These are phyloP conservation scores for Rhypophila decipiens DNA, from an alignment of 495 filamentous ascomycete genomes.

Conservation along the genomic window DNA sequence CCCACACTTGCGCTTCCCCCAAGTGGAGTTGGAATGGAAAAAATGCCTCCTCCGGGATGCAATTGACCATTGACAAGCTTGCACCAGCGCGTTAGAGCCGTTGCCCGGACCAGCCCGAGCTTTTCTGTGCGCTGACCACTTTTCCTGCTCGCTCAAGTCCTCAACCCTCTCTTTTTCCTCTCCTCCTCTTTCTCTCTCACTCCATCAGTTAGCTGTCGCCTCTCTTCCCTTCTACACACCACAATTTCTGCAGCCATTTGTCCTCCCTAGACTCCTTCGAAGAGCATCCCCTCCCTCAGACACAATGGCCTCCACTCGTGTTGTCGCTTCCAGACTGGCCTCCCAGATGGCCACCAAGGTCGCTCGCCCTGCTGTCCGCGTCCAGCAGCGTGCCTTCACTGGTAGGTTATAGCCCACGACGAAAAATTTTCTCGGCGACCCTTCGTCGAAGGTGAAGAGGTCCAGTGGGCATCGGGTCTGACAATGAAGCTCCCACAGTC, in stretches of 20 bases:
- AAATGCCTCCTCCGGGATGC: conserved; percentile 16
- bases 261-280: conserved; percentile 32
- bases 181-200: conserved; percentile 28
- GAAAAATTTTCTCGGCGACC: background rate
- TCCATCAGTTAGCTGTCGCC: conserved; percentile 27
- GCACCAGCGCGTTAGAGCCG: conserved; percentile 17
- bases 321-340: conserved; percentile 60
- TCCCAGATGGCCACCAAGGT: conserved; percentile 69
- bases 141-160: conserved; percentile 17
- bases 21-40: conserved; percentile 21
- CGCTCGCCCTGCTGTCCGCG: conserved; percentile 61
- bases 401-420: conserved; percentile 31
- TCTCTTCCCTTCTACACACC: conserved; percentile 6
- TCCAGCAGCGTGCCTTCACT: conserved; percentile 60
- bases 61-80: conserved; percentile 28
- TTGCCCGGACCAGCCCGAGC: conserved; percentile 34
- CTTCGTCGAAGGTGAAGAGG: background rate
- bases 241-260: conserved; percentile 23
- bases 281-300: conserved; percentile 38
- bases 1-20: conserved; percentile 19
- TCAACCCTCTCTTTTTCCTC: conserved; percentile 1
- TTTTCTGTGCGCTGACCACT: conserved; percentile 27
- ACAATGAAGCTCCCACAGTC: conserved; percentile 18
- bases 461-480: background rate
- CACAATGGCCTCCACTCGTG: conserved; percentile 69